Conservation (phyloP, 75 land plant genomes). For the Sequoia sempervirens region DNA sequence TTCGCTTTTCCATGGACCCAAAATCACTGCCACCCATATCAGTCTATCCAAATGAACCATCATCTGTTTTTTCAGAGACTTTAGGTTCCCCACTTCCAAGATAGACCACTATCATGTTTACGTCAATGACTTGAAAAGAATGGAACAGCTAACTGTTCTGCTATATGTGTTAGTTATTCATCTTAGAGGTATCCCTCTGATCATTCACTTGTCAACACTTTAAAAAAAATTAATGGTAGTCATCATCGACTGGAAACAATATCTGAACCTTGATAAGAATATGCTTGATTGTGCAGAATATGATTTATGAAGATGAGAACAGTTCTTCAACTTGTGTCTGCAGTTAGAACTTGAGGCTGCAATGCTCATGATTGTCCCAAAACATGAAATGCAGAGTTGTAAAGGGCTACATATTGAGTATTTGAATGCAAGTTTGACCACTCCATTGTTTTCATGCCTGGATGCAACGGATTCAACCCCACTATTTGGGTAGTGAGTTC, state of each 20-base stretch:
- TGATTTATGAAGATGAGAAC: not conserved
- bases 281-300: not conserved
- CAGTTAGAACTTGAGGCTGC: not conserved
- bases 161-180: not conserved
- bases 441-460: not conserved
- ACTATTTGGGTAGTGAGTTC: not conserved
- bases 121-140: not conserved
- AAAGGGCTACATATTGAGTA: not conserved
- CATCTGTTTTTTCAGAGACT: conserved; percentile 21
- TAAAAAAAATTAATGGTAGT: not conserved
- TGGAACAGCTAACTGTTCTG: not conserved
- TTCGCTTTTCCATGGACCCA: conserved; percentile 22
- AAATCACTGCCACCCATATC: conserved; percentile 13
- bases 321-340: not conserved
- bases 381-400: not conserved
- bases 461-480: not conserved
- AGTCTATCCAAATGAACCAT: conserved; percentile 22
- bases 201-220: not conserved
- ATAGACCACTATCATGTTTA: conserved; percentile 4
- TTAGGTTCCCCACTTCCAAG: conserved; percentile 35
- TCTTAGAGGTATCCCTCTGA: not conserved
- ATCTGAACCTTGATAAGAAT: not conserved
- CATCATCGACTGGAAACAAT: not conserved
- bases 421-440: not conserved
- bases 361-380: not conserved